Evolutionary conservation across 1,284 basidiomycete genomes (phyloP), one percentile per base, ranked within the genome.

Genomic region (Sporisorium reilianum): DNA sequence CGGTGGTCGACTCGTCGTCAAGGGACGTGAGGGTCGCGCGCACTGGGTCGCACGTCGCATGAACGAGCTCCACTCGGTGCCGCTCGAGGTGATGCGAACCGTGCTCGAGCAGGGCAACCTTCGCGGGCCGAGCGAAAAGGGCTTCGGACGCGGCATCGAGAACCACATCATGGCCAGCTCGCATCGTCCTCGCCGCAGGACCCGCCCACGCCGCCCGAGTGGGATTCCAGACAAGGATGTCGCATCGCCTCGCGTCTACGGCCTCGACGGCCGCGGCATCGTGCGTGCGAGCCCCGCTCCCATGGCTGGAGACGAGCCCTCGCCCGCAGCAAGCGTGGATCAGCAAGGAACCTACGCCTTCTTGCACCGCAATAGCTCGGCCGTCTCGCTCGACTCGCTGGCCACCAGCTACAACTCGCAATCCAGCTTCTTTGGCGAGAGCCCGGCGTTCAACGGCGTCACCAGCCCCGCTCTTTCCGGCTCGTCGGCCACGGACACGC

Each of bases 61-160:
- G 82, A 77, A 81, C 32, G 80, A 84, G 66, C 70, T 84, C 14
- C 82, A 84, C 55, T 82, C 82, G 23, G 82, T 84, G 18, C 82
- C 82, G 16, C 76, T 84, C 46, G 82, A 84, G 30, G 77, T 81
- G 23, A 82, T 84, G 67, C 70, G 67, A 26, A 81, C 79, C 7
- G 81, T 84, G 25, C 64, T 84, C 26, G 82, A 84, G 59, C 81
- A 81, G 55, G 82, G 82, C 55, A 81, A 84, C 46, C 58, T 84
- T 4, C 65, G 66, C 9, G 73, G 74, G 7, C 76, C 77, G 1
- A 68, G 69, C 40, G 57, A 78, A 23, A 79, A 77, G 50, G 81
- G 82, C 1, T 84, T 83, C 40, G 82, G 82, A 16, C 54, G 82
- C 28, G 82, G 82, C 18, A 84, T 84, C 38, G 80, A 83, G 64